phyloP scores from a whole-genome alignment of 495 filamentous ascomycete species.

The Staphylotrichum longicolle region DNA sequence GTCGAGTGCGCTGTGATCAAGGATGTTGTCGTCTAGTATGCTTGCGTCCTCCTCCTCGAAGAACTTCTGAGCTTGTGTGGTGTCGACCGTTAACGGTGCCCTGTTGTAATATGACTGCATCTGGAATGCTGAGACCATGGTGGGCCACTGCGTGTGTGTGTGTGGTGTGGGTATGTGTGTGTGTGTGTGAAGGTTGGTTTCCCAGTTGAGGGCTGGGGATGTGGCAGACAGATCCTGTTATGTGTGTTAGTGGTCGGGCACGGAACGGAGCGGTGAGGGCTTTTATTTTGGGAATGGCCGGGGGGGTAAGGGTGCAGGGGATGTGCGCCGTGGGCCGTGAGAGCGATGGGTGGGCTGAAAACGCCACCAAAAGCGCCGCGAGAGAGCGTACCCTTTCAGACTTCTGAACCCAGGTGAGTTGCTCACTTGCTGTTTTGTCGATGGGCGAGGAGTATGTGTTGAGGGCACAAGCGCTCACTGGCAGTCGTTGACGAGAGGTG shows the following conservation, averaged over 20 bases:
- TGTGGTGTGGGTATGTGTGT: slow-evolving; percentile 5
- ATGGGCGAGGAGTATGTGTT: background rate
- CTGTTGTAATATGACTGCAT: slow-evolving; percentile 64
- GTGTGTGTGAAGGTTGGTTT: slow-evolving; percentile 19
- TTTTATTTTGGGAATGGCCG: slow-evolving; percentile 31
- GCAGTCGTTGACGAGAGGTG: background rate
- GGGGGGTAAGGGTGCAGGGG: slow-evolving; percentile 24
- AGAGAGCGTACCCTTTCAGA: too few relatives aligned
- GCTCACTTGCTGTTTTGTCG: background rate
- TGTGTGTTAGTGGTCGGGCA: slow-evolving; percentile 40
- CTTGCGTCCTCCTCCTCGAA: slow-evolving; percentile 78
- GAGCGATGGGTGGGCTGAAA: slow-evolving; percentile 4
- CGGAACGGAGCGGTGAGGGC: slow-evolving; percentile 34
- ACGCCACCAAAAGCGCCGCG: background rate
- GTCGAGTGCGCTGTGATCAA: slow-evolving; percentile 63
- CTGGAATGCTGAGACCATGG: slow-evolving; percentile 52
- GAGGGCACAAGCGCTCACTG: background rate
- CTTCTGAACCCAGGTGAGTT: background rate
- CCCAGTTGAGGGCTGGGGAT: background rate
- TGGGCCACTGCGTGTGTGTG: slow-evolving; percentile 32
- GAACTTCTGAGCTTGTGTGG: slow-evolving; percentile 56
- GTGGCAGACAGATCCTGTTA: slow-evolving; percentile 30
- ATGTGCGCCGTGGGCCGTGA: slow-evolving; percentile 2
- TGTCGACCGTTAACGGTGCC: slow-evolving; percentile 61
- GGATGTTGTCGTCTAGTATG: slow-evolving; percentile 82